These are phyloP conservation scores for Blastomyces silverae DNA, from an alignment of 2,329 filamentous ascomycete genomes.

Conservation along the genomic window DNA sequence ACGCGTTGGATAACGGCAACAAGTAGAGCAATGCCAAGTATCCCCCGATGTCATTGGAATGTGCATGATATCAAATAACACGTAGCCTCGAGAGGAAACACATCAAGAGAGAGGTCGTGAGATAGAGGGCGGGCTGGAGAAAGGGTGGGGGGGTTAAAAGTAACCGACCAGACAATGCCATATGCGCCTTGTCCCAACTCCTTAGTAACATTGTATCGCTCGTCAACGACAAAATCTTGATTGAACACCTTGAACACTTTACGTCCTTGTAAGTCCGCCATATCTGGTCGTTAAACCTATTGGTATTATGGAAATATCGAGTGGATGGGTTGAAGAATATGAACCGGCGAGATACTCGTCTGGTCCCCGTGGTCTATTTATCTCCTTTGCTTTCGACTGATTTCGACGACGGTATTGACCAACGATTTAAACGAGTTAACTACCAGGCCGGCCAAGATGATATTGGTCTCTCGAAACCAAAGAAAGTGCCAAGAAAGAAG, in stretches of 20 bases:
- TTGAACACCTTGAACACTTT: conserved; percentile 99
- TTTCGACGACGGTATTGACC: background rate
- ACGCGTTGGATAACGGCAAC: background rate
- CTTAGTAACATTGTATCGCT: conserved; percentile 97
- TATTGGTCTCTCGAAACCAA: background rate
- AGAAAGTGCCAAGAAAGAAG: background rate
- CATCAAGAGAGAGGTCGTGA: background rate
- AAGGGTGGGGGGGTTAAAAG: background rate
- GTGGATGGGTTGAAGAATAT: background rate
- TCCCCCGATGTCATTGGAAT: background rate
- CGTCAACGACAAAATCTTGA: conserved; percentile 97
- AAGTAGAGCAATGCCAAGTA: background rate
- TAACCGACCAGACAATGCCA: conserved; percentile 86
- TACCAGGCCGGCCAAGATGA: background rate
- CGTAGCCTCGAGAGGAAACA: background rate
- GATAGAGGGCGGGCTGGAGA: background rate
- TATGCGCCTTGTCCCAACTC: conserved; percentile 97
- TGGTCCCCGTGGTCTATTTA: background rate
- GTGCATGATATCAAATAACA: background rate
- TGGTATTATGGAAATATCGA: background rate
- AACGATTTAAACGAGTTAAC: background rate
- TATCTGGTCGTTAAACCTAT: conserved; percentile 29
- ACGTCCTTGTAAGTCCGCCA: conserved; percentile 60
- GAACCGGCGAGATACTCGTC: background rate
- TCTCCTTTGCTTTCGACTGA: background rate